Conservation (phyloP, 371 early-diverging fungal species). For the Choanephora cucurbitarum region DNA sequence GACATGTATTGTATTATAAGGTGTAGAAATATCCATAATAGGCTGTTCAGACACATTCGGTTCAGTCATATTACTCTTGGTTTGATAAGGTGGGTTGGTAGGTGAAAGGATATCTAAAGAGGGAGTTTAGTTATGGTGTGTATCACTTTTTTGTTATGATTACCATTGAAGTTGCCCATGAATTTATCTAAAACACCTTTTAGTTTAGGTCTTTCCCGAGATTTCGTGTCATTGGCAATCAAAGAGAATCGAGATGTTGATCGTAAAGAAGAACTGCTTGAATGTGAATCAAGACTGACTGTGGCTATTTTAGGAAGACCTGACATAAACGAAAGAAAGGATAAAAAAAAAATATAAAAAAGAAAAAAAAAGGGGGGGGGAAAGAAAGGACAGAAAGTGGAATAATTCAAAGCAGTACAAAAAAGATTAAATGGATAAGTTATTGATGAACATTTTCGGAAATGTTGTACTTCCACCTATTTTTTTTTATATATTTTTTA, state of each 20-base stretch:
- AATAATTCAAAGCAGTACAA: no score
- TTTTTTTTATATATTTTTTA: no score
- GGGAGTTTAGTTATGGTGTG: background rate
- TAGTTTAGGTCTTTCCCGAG: slow-evolving; percentile 38
- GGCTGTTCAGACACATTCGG: slow-evolving; percentile 42
- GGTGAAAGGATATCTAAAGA: slow-evolving; percentile 42
- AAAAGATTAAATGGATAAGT: no score
- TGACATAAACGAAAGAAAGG: background rate
- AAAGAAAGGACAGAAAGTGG: no score
- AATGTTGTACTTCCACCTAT: no score
- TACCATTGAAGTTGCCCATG: slow-evolving; percentile 42
- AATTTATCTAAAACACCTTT: slow-evolving; percentile 52
- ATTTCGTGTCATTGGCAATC: slow-evolving; percentile 10
- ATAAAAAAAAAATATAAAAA: no score
- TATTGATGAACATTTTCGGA: no score
- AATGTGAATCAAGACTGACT: background rate
- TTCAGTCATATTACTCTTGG: slow-evolving; percentile 80
- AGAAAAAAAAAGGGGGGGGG: no score
- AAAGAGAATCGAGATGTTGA: background rate
- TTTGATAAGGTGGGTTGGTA: background rate
- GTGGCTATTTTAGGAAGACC: background rate
- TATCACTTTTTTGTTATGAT: slow-evolving; percentile 11
- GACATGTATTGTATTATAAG: slow-evolving; percentile 92
- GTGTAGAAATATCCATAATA: slow-evolving; percentile 83
- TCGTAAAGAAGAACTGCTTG: background rate